Percentiles rank a stretch among this genome's conserved stretches.
Evolutionary conservation across 441 rosid species (phyloP).

Genomic region (Euphorbia celastroides): DNA sequence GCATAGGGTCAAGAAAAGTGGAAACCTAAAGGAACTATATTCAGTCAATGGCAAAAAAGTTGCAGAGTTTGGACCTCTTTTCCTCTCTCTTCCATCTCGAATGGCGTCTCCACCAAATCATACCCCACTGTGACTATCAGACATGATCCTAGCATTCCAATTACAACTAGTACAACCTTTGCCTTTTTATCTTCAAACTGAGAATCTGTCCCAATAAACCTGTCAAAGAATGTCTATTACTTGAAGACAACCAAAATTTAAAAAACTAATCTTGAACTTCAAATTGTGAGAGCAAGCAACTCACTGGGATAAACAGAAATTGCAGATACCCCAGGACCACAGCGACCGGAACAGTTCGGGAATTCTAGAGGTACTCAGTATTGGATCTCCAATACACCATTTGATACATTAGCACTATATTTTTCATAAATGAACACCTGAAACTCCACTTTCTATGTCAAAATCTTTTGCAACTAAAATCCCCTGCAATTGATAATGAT

Average conservation of each 20-base stretch:
- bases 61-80: conserved; percentile 10
- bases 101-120: conserved; percentile 19
- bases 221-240: no score
- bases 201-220: conserved; percentile 8
- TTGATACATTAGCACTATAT: background rate
- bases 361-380: conserved; percentile 7
- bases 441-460: background rate
- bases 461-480: conserved; percentile 5
- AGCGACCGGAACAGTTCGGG: conserved; percentile 12
- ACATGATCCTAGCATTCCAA: conserved; percentile 16
- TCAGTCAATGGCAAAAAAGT: no score
- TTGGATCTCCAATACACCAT: conserved; percentile 19
- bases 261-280: no score
- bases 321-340: conserved; percentile 22
- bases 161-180: conserved; percentile 8
- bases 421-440: background rate
- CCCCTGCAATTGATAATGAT: conserved; percentile 2
- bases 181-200: conserved; percentile 3
- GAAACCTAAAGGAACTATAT: no score
- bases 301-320: conserved; percentile 16
- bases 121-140: conserved; percentile 1
- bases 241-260: no score
- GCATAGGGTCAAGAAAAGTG: no score
- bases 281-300: background rate
- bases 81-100: background rate